A percentile compares a stretch with the other conserved stretches of the same genome.
These are phyloP conservation scores for Lolium multiflorum DNA, from an alignment of 176 grass and related monocot species.

Conservation along the genomic window DNA sequence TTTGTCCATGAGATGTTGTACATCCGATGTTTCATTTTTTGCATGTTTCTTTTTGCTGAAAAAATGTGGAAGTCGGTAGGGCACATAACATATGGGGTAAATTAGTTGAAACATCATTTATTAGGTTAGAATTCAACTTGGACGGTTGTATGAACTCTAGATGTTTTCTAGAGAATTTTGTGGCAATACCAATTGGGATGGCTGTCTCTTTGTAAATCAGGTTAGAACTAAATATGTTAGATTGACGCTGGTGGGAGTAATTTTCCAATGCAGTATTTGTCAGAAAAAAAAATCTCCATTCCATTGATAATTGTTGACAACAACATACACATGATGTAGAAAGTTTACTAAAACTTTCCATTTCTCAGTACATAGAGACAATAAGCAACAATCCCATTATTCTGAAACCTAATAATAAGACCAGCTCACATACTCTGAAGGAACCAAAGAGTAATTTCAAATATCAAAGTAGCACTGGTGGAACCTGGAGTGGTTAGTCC, in stretches of 20 bases:
- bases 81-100: neutral
- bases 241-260: neutral
- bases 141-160: neutral
- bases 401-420: conserved; percentile 13
- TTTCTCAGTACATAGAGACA: neutral
- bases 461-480: conserved; percentile 9
- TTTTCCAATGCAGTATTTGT: neutral
- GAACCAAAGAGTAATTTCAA: conserved; percentile 4
- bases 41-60: neutral
- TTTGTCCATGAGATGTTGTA: too few relatives aligned
- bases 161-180: neutral
- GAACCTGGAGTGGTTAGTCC: conserved; percentile 7
- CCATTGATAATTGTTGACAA: neutral
- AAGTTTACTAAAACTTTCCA: neutral
- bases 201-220: neutral
- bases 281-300: neutral
- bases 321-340: neutral
- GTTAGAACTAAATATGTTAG: neutral
- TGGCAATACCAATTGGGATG: neutral
- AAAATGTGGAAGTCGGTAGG: neutral
- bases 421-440: conserved; percentile 1
- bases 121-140: neutral
- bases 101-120: neutral
- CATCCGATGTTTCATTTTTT: neutral
- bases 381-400: neutral